Base-by-base conservation (phyloP, 23 red algal genomes). In the Agarophyton chilense region DNA sequence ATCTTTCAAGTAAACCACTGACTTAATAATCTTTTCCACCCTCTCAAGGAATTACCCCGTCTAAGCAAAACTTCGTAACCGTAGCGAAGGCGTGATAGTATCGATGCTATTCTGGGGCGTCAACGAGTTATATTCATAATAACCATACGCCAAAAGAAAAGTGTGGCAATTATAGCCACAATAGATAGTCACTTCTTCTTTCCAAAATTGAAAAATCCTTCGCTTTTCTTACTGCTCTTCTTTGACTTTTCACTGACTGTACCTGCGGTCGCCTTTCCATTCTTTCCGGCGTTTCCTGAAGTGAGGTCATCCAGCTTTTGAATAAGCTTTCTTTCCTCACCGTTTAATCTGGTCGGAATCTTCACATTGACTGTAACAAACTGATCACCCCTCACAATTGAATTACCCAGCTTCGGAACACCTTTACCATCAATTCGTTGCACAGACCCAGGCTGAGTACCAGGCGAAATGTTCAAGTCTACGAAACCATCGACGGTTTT, bases 371-470 rank as follows among this genome's bases (percentile, higher is more conserved):
- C 77, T 2, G 88, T 99, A 3, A 99, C 84, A 79, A 87, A 96
- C 52, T 99, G 97, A 82, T 95, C 88, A 31, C 97, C 97, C 32
- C 97, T 46, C 19, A 82, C 60, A 17, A 55, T 88, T 8, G 67
- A 54, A 74, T 92, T 91, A 3, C 97, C 97, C 46, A 99, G 87
- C 81, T 99, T 99, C 13, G 97, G 97, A 66, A 99, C 92, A 33
- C 97, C 97, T 77, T 96, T 99, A 19, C 90, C 93, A 18, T 77
- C 60, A 61, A 99, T 99, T n/a, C 92, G 57, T 29, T 96, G 56
- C 41, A 95, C 92, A 11, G 90, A 83, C 19, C 84, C 97, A 40
- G 97, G 97, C 68, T 99, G 97, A 10, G 93, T 96, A 36, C 97
- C 97, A 7, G 93, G 19, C 34, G 84, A 62, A 43, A 99, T 54